phyloP scores from a whole-genome alignment of 768 basidiomycete species.

The Leucocoprinus leucothites region DNA sequence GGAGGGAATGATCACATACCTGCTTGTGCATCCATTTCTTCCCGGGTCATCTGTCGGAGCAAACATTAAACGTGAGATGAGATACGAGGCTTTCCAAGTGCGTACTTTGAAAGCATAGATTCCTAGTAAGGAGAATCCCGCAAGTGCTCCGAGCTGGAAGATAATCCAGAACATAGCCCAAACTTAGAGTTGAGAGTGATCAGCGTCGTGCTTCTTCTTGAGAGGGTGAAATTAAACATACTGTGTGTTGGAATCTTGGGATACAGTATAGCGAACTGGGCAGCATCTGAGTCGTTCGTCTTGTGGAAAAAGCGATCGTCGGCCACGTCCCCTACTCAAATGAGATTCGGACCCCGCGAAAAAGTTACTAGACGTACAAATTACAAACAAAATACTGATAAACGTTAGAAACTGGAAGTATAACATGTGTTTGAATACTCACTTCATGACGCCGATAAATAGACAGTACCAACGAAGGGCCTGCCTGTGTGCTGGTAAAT shows the following conservation, averaged over 20 bases:
- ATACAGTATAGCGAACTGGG: slow-evolving; percentile 80
- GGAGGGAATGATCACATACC: slow-evolving; percentile 34
- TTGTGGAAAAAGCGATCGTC: slow-evolving; percentile 96
- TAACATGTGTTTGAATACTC: slow-evolving; percentile 20
- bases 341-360: not conserved
- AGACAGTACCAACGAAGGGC: slow-evolving; percentile 83
- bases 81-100: not conserved
- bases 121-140: slow-evolving; percentile 78
- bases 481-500: slow-evolving; percentile 41
- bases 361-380: slow-evolving; percentile 55
- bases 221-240: slow-evolving; percentile 27
- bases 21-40: slow-evolving; percentile 70
- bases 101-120: slow-evolving; percentile 79
- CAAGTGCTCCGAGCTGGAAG: slow-evolving; percentile 72
- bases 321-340: slow-evolving; percentile 76
- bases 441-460: slow-evolving; percentile 87
- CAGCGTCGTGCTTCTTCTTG: not conserved
- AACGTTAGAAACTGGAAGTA: not conserved
- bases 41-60: slow-evolving; percentile 39
- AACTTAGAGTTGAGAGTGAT: slow-evolving; percentile 35
- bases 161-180: slow-evolving; percentile 88
- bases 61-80: slow-evolving; percentile 5
- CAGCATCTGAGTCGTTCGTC: slow-evolving; percentile 89
- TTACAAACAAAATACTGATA: slow-evolving; percentile 74
- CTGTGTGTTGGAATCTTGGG: slow-evolving; percentile 71